A percentile compares a stretch with the other conserved stretches of the same genome.
Evolutionary conservation across 441 rosid species (phyloP).

Genomic region (Aleurites moluccanus): DNA sequence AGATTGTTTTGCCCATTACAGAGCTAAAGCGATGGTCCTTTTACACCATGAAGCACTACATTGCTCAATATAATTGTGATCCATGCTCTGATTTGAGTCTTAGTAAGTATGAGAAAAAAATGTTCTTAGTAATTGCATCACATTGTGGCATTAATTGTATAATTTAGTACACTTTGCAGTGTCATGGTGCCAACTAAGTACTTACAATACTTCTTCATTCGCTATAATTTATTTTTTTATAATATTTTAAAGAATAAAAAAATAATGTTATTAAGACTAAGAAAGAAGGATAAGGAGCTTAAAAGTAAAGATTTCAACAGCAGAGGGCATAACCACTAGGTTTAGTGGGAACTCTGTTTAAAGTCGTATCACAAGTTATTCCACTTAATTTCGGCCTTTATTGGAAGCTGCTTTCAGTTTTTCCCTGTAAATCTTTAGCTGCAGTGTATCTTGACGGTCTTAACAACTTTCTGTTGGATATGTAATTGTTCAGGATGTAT

Average conservation of each 20-base stretch:
- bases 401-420: not conserved
- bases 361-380: not conserved
- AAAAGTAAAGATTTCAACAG: not conserved
- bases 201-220: not conserved
- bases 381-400: not conserved
- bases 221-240: not conserved
- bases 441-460: not conserved
- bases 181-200: not conserved
- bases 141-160: not conserved
- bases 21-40: constrained; percentile 86
- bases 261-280: not conserved
- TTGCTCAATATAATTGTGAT: constrained; percentile 75
- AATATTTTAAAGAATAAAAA: not conserved
- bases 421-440: not conserved
- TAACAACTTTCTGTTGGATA: constrained; percentile 2
- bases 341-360: not conserved
- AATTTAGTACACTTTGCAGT: not conserved
- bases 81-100: constrained; percentile 85
- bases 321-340: not conserved
- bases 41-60: constrained; percentile 74
- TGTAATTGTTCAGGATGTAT: constrained; percentile 58
- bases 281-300: not conserved
- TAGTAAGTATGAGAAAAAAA: constrained; percentile 49
- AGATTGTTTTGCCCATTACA: constrained; percentile 72
- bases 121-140: not conserved